phyloP scores from a whole-genome alignment of 768 basidiomycete species.

The Amanita molliuscula region DNA sequence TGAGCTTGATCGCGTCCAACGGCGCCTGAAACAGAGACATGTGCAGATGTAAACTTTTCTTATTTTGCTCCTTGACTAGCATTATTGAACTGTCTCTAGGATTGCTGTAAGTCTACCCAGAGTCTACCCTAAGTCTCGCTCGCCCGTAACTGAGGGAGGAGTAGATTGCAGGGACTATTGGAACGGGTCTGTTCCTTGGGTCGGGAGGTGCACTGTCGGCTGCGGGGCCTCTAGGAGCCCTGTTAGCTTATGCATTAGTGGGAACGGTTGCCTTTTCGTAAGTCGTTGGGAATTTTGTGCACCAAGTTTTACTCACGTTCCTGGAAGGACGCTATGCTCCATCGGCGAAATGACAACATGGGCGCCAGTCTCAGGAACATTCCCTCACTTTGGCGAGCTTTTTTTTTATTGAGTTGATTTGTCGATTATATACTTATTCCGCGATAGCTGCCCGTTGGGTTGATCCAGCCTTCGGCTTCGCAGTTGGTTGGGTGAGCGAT shows the following conservation, averaged over 20 bases:
- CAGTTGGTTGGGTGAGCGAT: conserved; percentile 39
- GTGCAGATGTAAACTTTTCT: conserved; percentile 52
- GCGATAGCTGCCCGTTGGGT: conserved; percentile 42
- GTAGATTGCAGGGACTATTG: conserved; percentile 66
- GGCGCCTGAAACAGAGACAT: conserved; percentile 67
- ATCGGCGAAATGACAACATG: conserved; percentile 75
- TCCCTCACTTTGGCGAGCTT: conserved; percentile 54
- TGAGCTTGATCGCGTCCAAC: conserved; percentile 62
- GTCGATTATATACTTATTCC: not conserved
- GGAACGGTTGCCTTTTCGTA: conserved; percentile 58
- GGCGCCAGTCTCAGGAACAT: conserved; percentile 71
- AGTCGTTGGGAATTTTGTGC: conserved; percentile 14
- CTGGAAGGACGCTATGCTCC: conserved; percentile 44
- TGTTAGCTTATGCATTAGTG: conserved; percentile 54
- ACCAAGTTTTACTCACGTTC: not conserved
- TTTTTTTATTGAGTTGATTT: not conserved
- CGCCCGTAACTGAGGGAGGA: not conserved
- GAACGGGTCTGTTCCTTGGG: conserved; percentile 66
- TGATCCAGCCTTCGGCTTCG: conserved; percentile 48
- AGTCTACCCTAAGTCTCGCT: not conserved
- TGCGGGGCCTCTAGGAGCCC: conserved; percentile 59
- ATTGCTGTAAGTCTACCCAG: conserved; percentile 47
- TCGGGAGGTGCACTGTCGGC: conserved; percentile 49
- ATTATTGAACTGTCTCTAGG: conserved; percentile 20
- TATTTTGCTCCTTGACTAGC: not conserved